Evolutionary conservation across 495 filamentous ascomycete species (phyloP).

Genomic region (Choiromyces venosus): DNA sequence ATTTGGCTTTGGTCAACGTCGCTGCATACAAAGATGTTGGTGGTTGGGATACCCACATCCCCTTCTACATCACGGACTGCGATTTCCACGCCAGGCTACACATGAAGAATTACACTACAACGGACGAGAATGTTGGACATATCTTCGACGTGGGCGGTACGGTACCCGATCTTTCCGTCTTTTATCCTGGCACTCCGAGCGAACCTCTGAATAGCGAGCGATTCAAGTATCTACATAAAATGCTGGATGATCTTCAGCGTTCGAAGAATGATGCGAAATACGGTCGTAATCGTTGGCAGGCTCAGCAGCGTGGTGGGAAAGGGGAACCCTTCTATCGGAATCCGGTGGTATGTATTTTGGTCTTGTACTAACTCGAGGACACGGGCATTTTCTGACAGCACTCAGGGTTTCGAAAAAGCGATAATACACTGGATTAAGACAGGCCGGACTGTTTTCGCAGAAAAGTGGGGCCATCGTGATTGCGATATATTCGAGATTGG

Average conservation of each 20-base stretch:
- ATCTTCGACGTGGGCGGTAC: conserved; percentile 52
- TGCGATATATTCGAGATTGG: conserved; percentile 49
- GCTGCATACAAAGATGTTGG: conserved; percentile 51
- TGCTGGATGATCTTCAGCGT: conserved; percentile 47
- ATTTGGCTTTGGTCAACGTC: conserved; percentile 55
- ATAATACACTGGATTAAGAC: conserved; percentile 52
- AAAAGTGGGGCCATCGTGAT: conserved; percentile 56
- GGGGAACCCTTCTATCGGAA: conserved; percentile 60
- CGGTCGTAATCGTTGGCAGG: conserved; percentile 58
- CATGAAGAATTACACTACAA: conserved; percentile 51
- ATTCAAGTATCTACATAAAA: conserved; percentile 39
- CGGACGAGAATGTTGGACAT: conserved; percentile 47
- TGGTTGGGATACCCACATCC: conserved; percentile 58
- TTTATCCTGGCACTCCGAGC: conserved; percentile 46
- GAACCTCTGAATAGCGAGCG: conserved; percentile 27
- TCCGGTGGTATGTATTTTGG: conserved; percentile 42
- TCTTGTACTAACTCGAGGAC: too few species aligned
- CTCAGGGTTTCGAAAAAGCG: conserved; percentile 48
- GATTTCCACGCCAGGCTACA: conserved; percentile 53
- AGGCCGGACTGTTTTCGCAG: conserved; percentile 49
- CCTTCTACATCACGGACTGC: conserved; percentile 58
- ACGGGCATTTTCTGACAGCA: not conserved
- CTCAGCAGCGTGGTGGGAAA: conserved; percentile 52
- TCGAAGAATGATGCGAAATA: conserved; percentile 40
- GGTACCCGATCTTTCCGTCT: conserved; percentile 47